These are phyloP conservation scores for Juglanconis oblonga DNA, from an alignment of 2,329 filamentous ascomycete species.

Conservation along the genomic window DNA sequence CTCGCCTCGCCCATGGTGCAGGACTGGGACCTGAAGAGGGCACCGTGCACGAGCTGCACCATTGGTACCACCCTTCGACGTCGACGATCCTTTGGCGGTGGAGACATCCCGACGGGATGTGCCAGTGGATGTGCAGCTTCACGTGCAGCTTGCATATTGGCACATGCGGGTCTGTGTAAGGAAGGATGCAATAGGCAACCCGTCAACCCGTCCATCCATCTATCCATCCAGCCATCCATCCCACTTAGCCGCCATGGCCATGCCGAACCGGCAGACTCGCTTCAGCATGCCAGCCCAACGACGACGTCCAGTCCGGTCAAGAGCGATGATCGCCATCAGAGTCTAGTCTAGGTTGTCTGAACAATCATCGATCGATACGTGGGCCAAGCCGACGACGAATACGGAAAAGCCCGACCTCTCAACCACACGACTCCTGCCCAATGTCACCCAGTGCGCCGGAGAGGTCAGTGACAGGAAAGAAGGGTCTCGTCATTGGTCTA, in stretches of 20 bases:
- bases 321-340: neutral
- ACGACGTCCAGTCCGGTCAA: too few species aligned
- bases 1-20: too few species aligned
- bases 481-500: neutral
- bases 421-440: too few species aligned
- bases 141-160: neutral
- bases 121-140: neutral
- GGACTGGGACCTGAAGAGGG: too few species aligned
- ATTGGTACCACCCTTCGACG: too few species aligned
- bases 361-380: too few species aligned
- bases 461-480: neutral
- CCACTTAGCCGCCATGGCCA: too few species aligned
- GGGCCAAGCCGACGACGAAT: too few species aligned
- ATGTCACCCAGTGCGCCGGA: constrained; percentile 1
- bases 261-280: neutral
- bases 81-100: too few species aligned
- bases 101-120: neutral
- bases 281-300: constrained; percentile 14
- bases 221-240: neutral
- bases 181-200: neutral
- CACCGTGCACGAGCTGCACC: too few species aligned
- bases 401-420: too few species aligned
- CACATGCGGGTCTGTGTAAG: neutral
- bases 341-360: neutral
- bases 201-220: neutral